Conservation (phyloP, 345 rosid genomes). For the Crucihimalaya himalaica region DNA sequence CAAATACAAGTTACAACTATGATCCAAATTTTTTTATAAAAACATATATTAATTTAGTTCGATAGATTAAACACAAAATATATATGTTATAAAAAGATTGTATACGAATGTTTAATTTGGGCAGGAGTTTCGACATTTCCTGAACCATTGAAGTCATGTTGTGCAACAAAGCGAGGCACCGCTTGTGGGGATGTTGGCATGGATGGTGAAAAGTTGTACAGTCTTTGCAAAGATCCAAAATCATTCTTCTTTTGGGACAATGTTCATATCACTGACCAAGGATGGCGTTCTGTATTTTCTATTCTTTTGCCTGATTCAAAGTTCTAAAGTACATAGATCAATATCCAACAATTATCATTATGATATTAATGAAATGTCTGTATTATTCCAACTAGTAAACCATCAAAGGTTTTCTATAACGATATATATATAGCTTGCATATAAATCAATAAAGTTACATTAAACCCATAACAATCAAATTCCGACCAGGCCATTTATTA, state of each 20-base stretch:
- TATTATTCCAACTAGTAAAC: not conserved
- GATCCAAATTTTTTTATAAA: no score
- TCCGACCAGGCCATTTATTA: not conserved
- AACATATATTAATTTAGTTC: not conserved
- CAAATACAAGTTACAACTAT: not conserved
- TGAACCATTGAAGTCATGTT: conserved; percentile 64
- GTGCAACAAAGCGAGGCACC: conserved; percentile 28
- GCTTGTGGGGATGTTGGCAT: conserved; percentile 49
- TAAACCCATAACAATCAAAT: not conserved
- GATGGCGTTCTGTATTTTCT: conserved; percentile 57
- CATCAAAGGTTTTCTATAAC: no score
- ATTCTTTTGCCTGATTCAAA: conserved; percentile 28
- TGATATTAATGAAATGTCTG: not conserved
- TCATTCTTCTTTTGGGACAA: conserved; percentile 67
- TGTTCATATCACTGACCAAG: conserved; percentile 57
- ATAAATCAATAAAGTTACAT: no score
- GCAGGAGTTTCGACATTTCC: conserved; percentile 48
- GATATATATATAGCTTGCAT: no score
- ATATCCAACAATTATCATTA: not conserved
- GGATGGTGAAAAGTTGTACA: conserved; percentile 46
- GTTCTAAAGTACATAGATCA: not conserved
- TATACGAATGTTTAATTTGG: conserved; percentile 9
- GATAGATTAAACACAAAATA: not conserved
- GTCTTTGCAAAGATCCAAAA: conserved; percentile 52
- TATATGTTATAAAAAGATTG: not conserved